A percentile compares a stretch with the other conserved stretches of the same genome.
phyloP scores from a whole-genome alignment of 2,329 filamentous ascomycete genomes.

The Byssothecium circinans region DNA sequence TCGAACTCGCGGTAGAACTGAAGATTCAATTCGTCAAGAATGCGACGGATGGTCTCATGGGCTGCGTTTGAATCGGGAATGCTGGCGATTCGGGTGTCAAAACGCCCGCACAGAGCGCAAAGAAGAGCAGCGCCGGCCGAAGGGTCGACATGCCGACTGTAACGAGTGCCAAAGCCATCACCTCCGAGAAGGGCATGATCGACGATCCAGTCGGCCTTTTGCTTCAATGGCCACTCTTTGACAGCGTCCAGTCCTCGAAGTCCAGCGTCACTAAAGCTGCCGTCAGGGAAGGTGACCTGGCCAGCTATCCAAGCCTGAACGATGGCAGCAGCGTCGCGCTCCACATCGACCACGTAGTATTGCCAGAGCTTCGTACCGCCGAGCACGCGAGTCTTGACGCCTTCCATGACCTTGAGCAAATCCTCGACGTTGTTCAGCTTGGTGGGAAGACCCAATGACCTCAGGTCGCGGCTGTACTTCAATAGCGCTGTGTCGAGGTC shows the following conservation, averaged over 20 bases:
- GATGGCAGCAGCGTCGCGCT: slow-evolving; percentile 68
- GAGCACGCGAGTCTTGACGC: slow-evolving; percentile 78
- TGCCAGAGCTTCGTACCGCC: slow-evolving; percentile 83
- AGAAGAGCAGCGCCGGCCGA: slow-evolving; percentile 69
- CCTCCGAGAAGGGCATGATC: slow-evolving; percentile 70
- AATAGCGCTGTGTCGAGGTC: slow-evolving; percentile 78
- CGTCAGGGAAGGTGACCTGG: slow-evolving; percentile 58
- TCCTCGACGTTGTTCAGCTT: slow-evolving; percentile 72
- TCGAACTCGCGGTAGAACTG: slow-evolving; percentile 93
- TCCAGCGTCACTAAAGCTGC: slow-evolving; percentile 52
- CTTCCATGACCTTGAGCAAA: slow-evolving; percentile 78
- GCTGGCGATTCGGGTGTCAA: slow-evolving; percentile 55
- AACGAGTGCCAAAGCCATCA: slow-evolving; percentile 78
- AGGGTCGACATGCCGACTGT: slow-evolving; percentile 71
- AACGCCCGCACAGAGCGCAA: slow-evolving; percentile 68
- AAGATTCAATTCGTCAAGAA: slow-evolving; percentile 84
- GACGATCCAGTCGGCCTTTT: slow-evolving; percentile 66
- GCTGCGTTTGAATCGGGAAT: slow-evolving; percentile 56
- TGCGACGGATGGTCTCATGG: slow-evolving; percentile 57
- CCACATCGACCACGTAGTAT: slow-evolving; percentile 83
- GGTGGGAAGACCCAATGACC: slow-evolving; percentile 71
- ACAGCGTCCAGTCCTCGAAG: slow-evolving; percentile 56
- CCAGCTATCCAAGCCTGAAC: slow-evolving; percentile 72
- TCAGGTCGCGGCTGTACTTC: slow-evolving; percentile 63
- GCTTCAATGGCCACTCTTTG: slow-evolving; percentile 57